Evolutionary conservation across 176 grass and related monocot genomes (phyloP).

Genomic region (Eleusine indica): DNA sequence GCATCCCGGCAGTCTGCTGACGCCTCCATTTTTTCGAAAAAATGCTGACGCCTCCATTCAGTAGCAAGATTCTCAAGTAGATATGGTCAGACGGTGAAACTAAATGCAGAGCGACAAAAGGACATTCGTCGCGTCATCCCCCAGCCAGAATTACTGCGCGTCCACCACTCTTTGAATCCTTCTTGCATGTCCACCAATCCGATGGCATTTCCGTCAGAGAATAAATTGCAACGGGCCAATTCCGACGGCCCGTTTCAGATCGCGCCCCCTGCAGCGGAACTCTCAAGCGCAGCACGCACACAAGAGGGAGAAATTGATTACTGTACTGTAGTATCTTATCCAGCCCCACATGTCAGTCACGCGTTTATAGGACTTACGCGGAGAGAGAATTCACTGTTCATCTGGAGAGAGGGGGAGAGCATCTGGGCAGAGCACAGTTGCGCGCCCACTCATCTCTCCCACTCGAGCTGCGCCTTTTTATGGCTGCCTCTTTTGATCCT

Average conservation of each 20-base stretch:
- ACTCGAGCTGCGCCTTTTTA: constrained; percentile 53
- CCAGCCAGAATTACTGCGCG: constrained; percentile 3
- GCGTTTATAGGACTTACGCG: not conserved
- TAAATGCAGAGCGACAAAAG: constrained; percentile 23
- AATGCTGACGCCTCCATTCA: not conserved
- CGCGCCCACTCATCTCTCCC: constrained; percentile 47
- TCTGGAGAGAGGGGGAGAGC: not conserved
- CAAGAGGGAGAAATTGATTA: not conserved
- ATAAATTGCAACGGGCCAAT: constrained; percentile 39
- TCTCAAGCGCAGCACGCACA: not conserved
- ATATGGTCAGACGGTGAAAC: constrained; percentile 17
- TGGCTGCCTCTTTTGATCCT: constrained; percentile 37
- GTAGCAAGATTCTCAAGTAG: constrained; percentile 10
- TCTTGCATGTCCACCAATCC: not conserved
- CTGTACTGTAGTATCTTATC: not conserved
- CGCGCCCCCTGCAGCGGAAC: not conserved
- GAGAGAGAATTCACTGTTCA: constrained; percentile 16
- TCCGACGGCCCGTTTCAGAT: not conserved
- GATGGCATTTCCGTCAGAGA: constrained; percentile 19
- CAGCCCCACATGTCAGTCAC: not conserved
- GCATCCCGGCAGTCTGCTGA: not conserved
- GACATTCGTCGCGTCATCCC: constrained; percentile 3
- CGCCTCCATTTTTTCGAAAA: too few relatives aligned
- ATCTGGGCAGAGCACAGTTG: constrained; percentile 19
- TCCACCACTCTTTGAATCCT: not conserved